A percentile compares a stretch with the other conserved stretches of the same genome.
Conservation (phyloP, 2,329 filamentous ascomycete genomes). For the Xylaria arbuscula region DNA sequence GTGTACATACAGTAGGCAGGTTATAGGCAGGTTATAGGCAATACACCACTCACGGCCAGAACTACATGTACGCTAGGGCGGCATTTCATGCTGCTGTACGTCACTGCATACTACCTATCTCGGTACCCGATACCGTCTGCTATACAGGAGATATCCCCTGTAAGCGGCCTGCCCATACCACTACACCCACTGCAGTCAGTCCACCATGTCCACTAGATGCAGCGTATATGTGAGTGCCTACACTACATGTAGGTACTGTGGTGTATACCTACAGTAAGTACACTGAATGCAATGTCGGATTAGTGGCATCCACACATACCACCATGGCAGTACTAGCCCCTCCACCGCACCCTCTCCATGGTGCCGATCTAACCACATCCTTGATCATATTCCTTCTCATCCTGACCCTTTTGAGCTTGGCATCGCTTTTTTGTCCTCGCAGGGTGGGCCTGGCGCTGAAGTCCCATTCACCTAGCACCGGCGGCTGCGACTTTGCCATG, state of each 20-base stretch:
- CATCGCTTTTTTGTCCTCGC: slow-evolving; percentile 27
- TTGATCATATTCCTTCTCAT: slow-evolving; percentile 30
- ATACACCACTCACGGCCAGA: not conserved
- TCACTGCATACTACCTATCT: not conserved
- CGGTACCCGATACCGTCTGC: not conserved
- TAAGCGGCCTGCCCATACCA: not conserved
- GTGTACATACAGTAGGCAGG: slow-evolving; percentile 2
- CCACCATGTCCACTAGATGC: too few species aligned
- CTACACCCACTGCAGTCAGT: too few species aligned
- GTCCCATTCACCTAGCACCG: slow-evolving; percentile 26
- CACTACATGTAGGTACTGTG: not conserved
- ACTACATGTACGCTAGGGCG: not conserved
- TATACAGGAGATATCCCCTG: not conserved
- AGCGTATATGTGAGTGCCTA: too few species aligned
- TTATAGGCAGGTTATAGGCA: not conserved
- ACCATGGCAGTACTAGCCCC: slow-evolving; percentile 15
- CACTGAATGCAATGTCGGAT: slow-evolving; percentile 30
- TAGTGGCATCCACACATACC: slow-evolving; percentile 28
- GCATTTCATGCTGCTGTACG: not conserved
- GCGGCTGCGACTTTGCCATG: slow-evolving; percentile 20
- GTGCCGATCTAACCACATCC: slow-evolving; percentile 36
- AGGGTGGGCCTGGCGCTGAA: slow-evolving; percentile 37
- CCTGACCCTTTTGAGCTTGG: slow-evolving; percentile 34
- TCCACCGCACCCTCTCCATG: slow-evolving; percentile 16
- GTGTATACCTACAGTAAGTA: slow-evolving; percentile 9